Evolutionary conservation across 2,329 filamentous ascomycete genomes (phyloP).

Genomic region (Aspergillus sp.): DNA sequence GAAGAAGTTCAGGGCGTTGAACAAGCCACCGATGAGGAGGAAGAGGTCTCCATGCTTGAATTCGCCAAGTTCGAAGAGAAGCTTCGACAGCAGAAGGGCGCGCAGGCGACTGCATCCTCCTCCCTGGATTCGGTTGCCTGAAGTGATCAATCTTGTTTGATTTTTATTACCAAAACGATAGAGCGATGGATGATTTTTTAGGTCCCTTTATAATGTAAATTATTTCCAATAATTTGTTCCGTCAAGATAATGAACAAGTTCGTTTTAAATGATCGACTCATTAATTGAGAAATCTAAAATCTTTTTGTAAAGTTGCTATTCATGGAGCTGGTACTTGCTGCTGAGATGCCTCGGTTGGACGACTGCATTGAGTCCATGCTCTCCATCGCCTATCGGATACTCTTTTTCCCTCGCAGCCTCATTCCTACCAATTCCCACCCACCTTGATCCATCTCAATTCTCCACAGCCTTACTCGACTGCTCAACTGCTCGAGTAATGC

Average conservation of each 20-base stretch:
- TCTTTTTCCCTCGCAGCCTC: too few species aligned
- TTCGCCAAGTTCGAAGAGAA: constrained; percentile 97
- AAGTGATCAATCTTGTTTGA: not conserved
- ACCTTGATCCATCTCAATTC: too few species aligned
- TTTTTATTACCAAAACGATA: not conserved
- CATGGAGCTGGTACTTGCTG: not conserved
- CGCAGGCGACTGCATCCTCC: constrained; percentile 50
- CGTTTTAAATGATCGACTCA: not conserved
- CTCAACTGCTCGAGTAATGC: too few species aligned
- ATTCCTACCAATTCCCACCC: too few species aligned
- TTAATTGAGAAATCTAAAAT: not conserved
- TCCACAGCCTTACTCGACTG: too few species aligned
- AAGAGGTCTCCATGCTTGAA: constrained; percentile 80
- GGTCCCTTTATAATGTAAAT: not conserved
- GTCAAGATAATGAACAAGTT: not conserved
- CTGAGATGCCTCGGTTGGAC: too few species aligned
- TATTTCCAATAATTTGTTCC: not conserved
- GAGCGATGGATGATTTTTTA: not conserved
- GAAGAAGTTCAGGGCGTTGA: constrained; percentile 93
- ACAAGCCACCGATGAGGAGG: constrained; percentile 87
- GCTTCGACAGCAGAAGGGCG: constrained; percentile 58
- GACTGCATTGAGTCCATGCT: too few species aligned
- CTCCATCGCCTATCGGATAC: too few species aligned
- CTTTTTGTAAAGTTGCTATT: not conserved
- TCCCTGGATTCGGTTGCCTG: constrained; percentile 52